phyloP scores from a whole-genome alignment of 2,329 filamentous ascomycete species.

The Cordyceps tenuipes region DNA sequence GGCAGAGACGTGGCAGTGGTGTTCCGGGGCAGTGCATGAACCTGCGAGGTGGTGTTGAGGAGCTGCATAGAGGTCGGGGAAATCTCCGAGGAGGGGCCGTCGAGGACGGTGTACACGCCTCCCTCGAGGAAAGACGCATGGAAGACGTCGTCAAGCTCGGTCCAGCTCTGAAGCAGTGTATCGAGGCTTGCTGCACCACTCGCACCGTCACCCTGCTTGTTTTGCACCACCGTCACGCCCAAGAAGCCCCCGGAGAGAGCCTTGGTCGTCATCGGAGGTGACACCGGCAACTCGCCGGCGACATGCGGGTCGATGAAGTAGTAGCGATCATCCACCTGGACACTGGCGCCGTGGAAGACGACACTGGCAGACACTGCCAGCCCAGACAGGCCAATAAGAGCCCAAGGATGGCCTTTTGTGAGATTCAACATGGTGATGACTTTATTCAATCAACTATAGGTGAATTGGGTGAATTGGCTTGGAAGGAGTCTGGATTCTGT shows the following conservation, averaged over 20 bases:
- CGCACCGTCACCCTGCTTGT: conserved; percentile 2
- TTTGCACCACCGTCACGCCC: conserved; percentile 26
- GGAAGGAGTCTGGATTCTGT: background rate
- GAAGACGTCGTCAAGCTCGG: conserved; percentile 21
- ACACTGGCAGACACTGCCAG: background rate
- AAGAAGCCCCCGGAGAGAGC: conserved; percentile 19
- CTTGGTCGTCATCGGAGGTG: background rate
- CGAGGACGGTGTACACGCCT: conserved; percentile 13
- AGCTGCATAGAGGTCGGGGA: conserved; percentile 13
- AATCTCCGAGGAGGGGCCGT: conserved; percentile 14
- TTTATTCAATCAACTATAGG: background rate
- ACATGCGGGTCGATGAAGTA: conserved; percentile 10
- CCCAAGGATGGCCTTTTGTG: background rate
- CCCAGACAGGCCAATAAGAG: background rate
- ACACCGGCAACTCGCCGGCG: background rate
- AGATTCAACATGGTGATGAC: background rate
- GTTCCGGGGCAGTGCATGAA: background rate
- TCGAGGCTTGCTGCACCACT: conserved; percentile 17
- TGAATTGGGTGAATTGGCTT: background rate
- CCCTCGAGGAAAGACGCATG: conserved; percentile 14
- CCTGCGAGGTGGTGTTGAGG: conserved; percentile 6
- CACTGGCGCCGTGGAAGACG: conserved; percentile 2
- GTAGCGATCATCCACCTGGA: background rate
- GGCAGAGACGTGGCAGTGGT: conserved; percentile 10
- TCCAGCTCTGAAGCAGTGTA: conserved; percentile 24